Base-by-base conservation (phyloP, 441 rosid species). In the Biscutella laevigata region DNA sequence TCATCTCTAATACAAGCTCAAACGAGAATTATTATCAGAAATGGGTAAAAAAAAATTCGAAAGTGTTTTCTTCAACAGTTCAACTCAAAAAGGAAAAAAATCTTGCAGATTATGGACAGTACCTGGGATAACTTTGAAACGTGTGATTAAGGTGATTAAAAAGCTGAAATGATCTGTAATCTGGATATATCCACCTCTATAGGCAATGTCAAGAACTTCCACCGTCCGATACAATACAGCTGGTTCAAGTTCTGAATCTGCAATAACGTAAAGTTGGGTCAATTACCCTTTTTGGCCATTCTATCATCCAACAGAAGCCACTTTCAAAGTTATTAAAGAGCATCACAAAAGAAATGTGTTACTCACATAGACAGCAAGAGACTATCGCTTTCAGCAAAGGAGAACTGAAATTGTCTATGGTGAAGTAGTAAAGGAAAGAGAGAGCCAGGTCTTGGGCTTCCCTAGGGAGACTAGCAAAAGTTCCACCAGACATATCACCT, bases 301-400 rank as follows among this genome's bases (percentile, higher is more conserved):
- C 28, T 21, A 15, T 21, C 41, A 50, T 36, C n/a, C 54, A 28
- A 22, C n/a, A 28, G 42, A 43, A 45, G 53, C 29, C 41, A 65
- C 11, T 19, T 42, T 9, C 21, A 30, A 51, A 21, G 47, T 36
- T 58, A 11, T 16, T 37, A 19, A 22, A 56, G 41, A 6, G 24
- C 12, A 40, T 52, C 19, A 14, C 8, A 27, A 38, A 29, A 43
- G 19, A 14, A 22, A 68, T 25, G 35, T 11, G 26, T 34, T 12
- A 74, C 94, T 59, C 77, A 92, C 95, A 49, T 13, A 88, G 68
- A 74, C 85, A 92, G 72, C 86, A 88, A 7, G 67, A 71, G 58
- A 74, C 68, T 63, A 88, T 53, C 11, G 99, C 75, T 45, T 74
- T 71, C 79, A 92, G 76, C 53, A 82, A 36, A 50, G 36, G 36